Percentiles rank a stretch among this genome's conserved stretches.
These are phyloP conservation scores for Boletales sp. DNA, from an alignment of 768 basidiomycete species.

Conservation along the genomic window DNA sequence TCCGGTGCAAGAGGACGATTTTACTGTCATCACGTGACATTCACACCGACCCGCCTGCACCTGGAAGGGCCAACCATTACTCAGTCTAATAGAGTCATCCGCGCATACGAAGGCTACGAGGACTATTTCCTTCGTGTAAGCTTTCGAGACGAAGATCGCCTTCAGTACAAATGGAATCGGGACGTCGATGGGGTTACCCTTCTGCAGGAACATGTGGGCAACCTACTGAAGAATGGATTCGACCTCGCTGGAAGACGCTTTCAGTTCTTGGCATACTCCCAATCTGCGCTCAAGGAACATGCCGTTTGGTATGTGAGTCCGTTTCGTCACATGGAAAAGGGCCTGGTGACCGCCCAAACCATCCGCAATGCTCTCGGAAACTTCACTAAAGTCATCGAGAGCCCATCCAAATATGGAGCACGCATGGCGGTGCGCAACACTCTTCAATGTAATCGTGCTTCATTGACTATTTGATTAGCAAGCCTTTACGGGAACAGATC, in stretches of 20 bases:
- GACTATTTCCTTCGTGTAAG: conserved; percentile 79
- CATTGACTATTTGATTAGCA: conserved; percentile 36
- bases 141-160: conserved; percentile 78
- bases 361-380: conserved; percentile 69
- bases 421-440: conserved; percentile 49
- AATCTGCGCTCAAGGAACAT: conserved; percentile 73
- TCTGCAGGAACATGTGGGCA: conserved; percentile 57
- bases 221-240: conserved; percentile 60
- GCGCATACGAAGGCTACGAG: conserved; percentile 55
- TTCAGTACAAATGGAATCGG: conserved; percentile 69
- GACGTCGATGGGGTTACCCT: conserved; percentile 58
- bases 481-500: conserved; percentile 80
- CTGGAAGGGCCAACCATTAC: conserved; percentile 74
- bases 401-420: conserved; percentile 80
- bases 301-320: conserved; percentile 79
- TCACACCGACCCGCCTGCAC: conserved; percentile 71
- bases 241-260: conserved; percentile 66
- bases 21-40: conserved; percentile 69
- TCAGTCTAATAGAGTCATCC: conserved; percentile 80
- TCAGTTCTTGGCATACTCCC: conserved; percentile 81
- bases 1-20: conserved; percentile 41
- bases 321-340: conserved; percentile 46
- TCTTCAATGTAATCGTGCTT: background rate
- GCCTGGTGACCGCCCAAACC: conserved; percentile 46
- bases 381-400: conserved; percentile 53